Base-by-base conservation (phyloP, 768 basidiomycete species). In the Wakefieldia striispora region DNA sequence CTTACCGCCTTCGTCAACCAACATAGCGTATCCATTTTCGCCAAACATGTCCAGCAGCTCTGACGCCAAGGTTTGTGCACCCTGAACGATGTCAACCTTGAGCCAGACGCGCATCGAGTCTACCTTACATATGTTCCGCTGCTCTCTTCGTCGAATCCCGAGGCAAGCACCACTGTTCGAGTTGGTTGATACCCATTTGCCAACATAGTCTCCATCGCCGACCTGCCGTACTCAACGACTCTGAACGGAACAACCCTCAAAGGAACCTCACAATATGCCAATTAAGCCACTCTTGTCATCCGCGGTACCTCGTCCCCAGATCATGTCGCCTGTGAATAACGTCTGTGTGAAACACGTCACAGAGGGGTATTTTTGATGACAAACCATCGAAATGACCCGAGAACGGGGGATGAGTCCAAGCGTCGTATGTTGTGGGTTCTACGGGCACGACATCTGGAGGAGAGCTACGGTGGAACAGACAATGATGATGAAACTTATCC, bases 1-100 rank as follows among this genome's bases (percentile, higher is more conserved):
- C 72, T 59, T 65, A 83, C 90, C 81, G 29, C 94, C 93, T 73
- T 97, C 95, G 61, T 97, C 95, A 29, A 97, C 75, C 39, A 97
- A 66, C 62, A 95, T 75, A 0, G 88, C 82, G 61, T 91, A 82
- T 5, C 80, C 78, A 59, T 91, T 67, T 51, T 78, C 63, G 31
- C 92, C 93, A 61, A 89, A 95, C 14, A 72, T 75, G 3, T 74
- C 56, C 40, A 80, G 63, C 26, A 97, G 68, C 39, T 70, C 70
- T 12, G 69, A 59, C 0, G 73, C 72, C 36, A 88, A 70, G 4
- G 61, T 59, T 21, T 64, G 65, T 9, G 84, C 86, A 27, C 86
- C 86, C 81, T 87, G 52, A 6, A 17, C 16, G 47, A 40, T 4
- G 13, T 51, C 19, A 43, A 13, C 19, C 19, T 40, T 13, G 41